Conservation (phyloP, 1,284 basidiomycete species). For the Leucoagaricus sp. region DNA sequence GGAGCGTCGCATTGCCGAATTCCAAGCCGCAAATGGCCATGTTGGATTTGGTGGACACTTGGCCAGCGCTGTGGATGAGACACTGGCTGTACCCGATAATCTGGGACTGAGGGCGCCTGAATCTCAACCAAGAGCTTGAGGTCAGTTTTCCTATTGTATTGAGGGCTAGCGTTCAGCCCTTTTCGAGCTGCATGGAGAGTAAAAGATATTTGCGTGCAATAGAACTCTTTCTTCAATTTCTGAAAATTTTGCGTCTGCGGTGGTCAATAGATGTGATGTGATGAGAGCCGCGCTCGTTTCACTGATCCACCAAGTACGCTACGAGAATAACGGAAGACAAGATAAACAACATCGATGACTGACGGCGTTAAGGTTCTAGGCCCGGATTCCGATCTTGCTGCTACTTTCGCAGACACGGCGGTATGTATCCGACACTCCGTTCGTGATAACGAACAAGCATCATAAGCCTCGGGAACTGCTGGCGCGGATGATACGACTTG, state of each 20-base stretch:
- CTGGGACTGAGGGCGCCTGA: slow-evolving; percentile 48
- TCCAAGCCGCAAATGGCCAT: slow-evolving; percentile 77
- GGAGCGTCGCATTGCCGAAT: slow-evolving; percentile 83
- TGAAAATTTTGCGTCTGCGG: not conserved
- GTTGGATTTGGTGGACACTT: slow-evolving; percentile 90
- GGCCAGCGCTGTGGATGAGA: slow-evolving; percentile 65
- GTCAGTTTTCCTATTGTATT: not conserved
- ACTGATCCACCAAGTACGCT: no score
- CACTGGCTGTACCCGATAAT: slow-evolving; percentile 81
- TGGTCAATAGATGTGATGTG: not conserved
- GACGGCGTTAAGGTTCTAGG: no score
- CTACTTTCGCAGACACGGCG: no score
- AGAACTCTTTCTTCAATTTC: not conserved
- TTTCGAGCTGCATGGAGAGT: not conserved
- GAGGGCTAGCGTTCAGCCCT: not conserved
- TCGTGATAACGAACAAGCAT: no score
- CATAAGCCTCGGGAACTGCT: no score
- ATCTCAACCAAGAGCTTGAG: slow-evolving; percentile 2
- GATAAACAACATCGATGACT: no score
- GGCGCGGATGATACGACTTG: no score
- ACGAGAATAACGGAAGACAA: no score
- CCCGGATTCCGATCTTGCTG: no score
- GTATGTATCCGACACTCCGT: no score
- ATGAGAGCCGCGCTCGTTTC: not conserved
- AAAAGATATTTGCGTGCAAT: slow-evolving; percentile 2